phyloP scores from a whole-genome alignment of 2,329 filamentous ascomycete genomes.

The Fusarium xylarioides region DNA sequence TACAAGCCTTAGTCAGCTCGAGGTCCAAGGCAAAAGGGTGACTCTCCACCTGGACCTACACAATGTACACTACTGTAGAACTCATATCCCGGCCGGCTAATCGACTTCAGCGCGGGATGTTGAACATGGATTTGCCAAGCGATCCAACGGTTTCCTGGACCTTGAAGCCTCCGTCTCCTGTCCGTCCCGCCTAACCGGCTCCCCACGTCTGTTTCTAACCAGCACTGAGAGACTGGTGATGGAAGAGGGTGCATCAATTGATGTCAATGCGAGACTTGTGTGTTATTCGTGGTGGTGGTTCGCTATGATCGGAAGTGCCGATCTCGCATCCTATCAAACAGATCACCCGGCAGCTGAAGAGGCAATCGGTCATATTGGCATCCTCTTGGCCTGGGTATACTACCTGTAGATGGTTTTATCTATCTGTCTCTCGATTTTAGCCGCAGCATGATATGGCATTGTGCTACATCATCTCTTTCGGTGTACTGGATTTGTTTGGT shows the following conservation, averaged over 20 bases:
- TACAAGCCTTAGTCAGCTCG: constrained; percentile 13
- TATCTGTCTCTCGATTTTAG: not conserved
- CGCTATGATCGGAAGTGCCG: constrained; percentile 30
- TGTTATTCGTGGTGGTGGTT: not conserved
- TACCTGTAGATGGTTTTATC: not conserved
- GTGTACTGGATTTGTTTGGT: not conserved
- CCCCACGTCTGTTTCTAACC: not conserved
- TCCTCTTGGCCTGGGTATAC: not conserved
- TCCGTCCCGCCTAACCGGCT: constrained; percentile 32
- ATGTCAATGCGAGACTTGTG: not conserved
- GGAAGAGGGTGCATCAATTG: constrained; percentile 4
- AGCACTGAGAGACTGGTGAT: constrained; percentile 10
- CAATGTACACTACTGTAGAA: not conserved
- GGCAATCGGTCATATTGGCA: constrained; percentile 10
- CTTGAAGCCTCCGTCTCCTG: not conserved
- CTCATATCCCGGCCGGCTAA: constrained; percentile 13
- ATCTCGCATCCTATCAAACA: constrained; percentile 29
- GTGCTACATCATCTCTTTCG: not conserved
- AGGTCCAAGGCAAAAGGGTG: not conserved
- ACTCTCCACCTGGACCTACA: constrained; percentile 5
- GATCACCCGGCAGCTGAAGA: constrained; percentile 19
- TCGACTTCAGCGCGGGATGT: constrained; percentile 20
- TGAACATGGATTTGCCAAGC: constrained; percentile 8
- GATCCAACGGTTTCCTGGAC: constrained; percentile 4
- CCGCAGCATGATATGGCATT: not conserved